Base-by-base conservation (phyloP, 192 early-diverging fungal genomes). In the Kickxella alabastrina region DNA sequence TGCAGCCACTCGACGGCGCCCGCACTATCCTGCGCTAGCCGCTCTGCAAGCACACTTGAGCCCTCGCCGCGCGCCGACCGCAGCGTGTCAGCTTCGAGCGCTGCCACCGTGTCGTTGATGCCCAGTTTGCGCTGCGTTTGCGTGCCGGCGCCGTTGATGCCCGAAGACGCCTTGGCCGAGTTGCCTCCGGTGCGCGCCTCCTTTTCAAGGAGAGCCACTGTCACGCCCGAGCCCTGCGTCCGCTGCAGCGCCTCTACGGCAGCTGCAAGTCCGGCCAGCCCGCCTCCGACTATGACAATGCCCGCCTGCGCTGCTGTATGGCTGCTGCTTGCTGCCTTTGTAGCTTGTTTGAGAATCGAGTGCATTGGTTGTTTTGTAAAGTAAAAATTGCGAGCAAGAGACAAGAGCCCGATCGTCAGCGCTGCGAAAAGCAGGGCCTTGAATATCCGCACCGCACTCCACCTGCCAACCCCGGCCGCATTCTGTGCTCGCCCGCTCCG, bases 121-220 rank as follows among this genome's bases (percentile, higher is more conserved):
- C 78, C 78, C 28, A 68, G 71, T 7, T 43, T 52, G 29, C 84
- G 75, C 62, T 98, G 95, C 38, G 91, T 90, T 42, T 79, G 81
- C 35, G 95, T 98, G 28, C 87, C 75, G 31, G 88, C 93, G 35
- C 93, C 93, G 79, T 95, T 98, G 72, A 98, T 98, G 49, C 95
- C 95, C 4, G 93, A 95, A 13, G 93, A 95, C 19, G 95, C 95
- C 79, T 97, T 97, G 56, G 93, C 94, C 34, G 93, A 95, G 84
- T 97, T 97, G 23, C 93, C 93, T 36, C 82, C 69, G 6, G 54
- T 57, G 12, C 62, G 62, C 12, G 43, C 31, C 44, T 72, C 69
- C 45, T 72, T 72, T 17, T 72, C 69, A 2, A 72, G 48, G 6
- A 72, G 48, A 3, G 56, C 31, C 29, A 72, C 58, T 7, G 48